Conservation (phyloP, 2,329 filamentous ascomycete species). For the Apiospora malaysiana region DNA sequence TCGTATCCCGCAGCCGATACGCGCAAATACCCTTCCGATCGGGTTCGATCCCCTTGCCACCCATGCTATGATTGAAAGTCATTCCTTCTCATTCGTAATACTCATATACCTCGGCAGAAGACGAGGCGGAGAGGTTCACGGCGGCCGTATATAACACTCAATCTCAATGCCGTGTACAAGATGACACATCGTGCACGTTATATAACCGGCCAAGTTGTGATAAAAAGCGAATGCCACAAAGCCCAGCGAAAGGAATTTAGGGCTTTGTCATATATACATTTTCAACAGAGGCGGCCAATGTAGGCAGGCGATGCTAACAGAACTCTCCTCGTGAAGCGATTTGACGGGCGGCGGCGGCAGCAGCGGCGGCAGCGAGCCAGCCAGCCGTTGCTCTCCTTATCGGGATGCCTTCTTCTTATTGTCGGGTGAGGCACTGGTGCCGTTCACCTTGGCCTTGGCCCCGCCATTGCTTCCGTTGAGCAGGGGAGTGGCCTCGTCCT, state of each 20-base stretch:
- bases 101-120: background rate
- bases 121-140: background rate
- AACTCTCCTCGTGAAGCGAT: background rate
- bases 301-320: background rate
- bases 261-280: slow-evolving; percentile 3
- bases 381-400: background rate
- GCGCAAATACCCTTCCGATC: background rate
- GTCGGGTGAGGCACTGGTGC: slow-evolving; percentile 25
- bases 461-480: slow-evolving; percentile 35
- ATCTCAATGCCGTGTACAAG: background rate
- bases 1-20: background rate
- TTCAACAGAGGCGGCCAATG: background rate
- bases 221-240: background rate
- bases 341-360: background rate
- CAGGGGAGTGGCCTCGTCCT: slow-evolving; percentile 30
- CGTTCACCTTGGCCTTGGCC: slow-evolving; percentile 31
- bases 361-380: no score
- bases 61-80: background rate
- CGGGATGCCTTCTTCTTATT: slow-evolving; percentile 31
- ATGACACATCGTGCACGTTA: background rate
- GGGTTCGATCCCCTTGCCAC: background rate
- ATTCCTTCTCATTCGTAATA: background rate
- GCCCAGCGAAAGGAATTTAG: background rate
- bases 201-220: background rate
- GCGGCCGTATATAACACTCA: background rate